Percentiles rank a stretch among this genome's conserved stretches.
phyloP scores from a whole-genome alignment of 2,329 filamentous ascomycete genomes.

The Hymenoscyphus linearis region DNA sequence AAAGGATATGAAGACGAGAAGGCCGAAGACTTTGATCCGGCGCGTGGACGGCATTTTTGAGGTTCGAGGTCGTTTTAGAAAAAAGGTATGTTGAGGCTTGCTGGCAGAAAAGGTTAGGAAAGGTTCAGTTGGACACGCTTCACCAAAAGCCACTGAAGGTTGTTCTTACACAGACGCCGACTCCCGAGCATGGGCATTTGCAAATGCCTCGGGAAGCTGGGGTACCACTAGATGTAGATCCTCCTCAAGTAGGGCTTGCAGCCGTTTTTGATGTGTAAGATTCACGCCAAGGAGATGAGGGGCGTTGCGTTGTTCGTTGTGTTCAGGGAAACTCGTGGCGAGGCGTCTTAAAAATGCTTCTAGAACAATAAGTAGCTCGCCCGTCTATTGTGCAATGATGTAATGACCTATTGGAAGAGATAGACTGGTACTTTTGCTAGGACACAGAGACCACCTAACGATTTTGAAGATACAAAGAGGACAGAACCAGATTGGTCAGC shows the following conservation, averaged over 20 bases:
- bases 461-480: neutral
- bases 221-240: neutral
- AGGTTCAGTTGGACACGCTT: neutral
- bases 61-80: conserved; percentile 11
- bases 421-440: neutral
- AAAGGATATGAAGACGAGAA: conserved; percentile 59
- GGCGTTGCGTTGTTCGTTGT: neutral
- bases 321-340: neutral
- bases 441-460: neutral
- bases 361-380: neutral
- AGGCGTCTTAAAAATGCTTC: neutral
- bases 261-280: neutral
- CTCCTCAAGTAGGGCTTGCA: too few relatives aligned
- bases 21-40: conserved; percentile 60
- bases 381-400: neutral
- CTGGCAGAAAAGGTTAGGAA: neutral
- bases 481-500: neutral
- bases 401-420: neutral
- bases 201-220: neutral
- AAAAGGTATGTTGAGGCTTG: conserved; percentile 18
- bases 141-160: neutral
- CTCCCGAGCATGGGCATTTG: neutral
- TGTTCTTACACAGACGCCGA: neutral
- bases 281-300: neutral
- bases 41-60: conserved; percentile 61